These are phyloP conservation scores for Ambrosiella beaveri DNA, from an alignment of 2,329 filamentous ascomycete species.

Conservation along the genomic window DNA sequence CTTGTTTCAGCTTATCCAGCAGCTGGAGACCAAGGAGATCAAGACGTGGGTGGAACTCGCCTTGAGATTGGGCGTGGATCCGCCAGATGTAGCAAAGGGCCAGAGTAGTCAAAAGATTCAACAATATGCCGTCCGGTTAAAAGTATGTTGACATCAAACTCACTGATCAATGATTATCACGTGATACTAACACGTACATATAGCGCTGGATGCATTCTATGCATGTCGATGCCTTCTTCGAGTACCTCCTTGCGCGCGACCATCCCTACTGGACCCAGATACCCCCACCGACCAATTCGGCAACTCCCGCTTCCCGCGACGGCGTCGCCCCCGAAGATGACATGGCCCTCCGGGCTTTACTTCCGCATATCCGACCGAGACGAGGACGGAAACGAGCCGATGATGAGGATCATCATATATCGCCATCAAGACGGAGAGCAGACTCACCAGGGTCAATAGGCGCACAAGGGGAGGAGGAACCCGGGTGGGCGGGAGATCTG, in stretches of 20 bases:
- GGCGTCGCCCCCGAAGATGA: conserved; percentile 77
- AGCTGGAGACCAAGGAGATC: conserved; percentile 65
- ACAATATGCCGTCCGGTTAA: conserved; percentile 81
- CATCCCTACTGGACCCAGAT: conserved; percentile 68
- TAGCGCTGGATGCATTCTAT: conserved; percentile 93
- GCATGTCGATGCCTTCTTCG: conserved; percentile 89
- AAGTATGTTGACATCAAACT: conserved; percentile 37
- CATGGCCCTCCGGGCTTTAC: conserved; percentile 64
- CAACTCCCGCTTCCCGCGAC: conserved; percentile 52
- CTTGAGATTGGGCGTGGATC: conserved; percentile 72
- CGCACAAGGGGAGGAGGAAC: not conserved
- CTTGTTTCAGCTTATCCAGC: conserved; percentile 61
- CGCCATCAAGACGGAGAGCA: conserved; percentile 37
- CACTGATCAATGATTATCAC: not conserved
- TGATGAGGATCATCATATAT: conserved; percentile 37
- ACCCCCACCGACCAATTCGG: conserved; percentile 45
- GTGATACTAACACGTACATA: not conserved
- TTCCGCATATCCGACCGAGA: conserved; percentile 56
- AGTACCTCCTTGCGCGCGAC: conserved; percentile 50
- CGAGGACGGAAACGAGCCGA: conserved; percentile 46
- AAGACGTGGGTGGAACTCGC: conserved; percentile 88
- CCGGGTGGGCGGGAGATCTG: not conserved
- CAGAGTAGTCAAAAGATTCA: conserved; percentile 88
- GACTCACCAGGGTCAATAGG: not conserved
- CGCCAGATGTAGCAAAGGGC: conserved; percentile 62